Evolutionary conservation across 2,329 filamentous ascomycete species (phyloP).

Genomic region (Furcasterigmium furcatum): DNA sequence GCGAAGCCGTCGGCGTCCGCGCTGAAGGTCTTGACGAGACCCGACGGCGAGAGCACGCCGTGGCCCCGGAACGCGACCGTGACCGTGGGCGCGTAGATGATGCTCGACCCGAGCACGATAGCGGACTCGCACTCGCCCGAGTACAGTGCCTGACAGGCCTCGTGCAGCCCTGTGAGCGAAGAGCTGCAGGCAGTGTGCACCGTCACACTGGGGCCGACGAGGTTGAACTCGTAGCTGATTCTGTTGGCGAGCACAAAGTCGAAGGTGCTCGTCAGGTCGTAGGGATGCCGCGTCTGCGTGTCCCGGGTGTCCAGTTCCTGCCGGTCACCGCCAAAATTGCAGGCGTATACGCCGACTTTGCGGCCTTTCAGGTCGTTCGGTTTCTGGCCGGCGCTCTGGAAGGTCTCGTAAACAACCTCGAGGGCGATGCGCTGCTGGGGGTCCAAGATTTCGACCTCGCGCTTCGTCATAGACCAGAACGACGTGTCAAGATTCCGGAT

Average conservation of each 20-base stretch:
- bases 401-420: constrained; percentile 28
- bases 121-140: constrained; percentile 21
- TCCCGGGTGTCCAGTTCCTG: constrained; percentile 19
- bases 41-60: constrained; percentile 20
- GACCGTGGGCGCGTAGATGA: constrained; percentile 17
- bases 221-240: constrained; percentile 21
- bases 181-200: constrained; percentile 32
- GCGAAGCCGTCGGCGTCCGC: constrained; percentile 40
- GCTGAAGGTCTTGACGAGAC: constrained; percentile 28
- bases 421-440: constrained; percentile 32
- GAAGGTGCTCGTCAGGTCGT: constrained; percentile 16
- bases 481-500: constrained; percentile 20
- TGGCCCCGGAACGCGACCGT: constrained; percentile 14
- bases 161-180: constrained; percentile 23
- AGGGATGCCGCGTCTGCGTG: constrained; percentile 10
- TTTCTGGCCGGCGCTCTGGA: constrained; percentile 28
- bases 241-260: constrained; percentile 25
- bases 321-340: constrained; percentile 29
- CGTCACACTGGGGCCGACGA: constrained; percentile 20
- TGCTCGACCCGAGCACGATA: constrained; percentile 26
- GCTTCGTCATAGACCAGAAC: constrained; percentile 19
- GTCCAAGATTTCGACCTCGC: constrained; percentile 27
- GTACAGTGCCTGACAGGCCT: constrained; percentile 23
- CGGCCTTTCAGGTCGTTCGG: constrained; percentile 19
- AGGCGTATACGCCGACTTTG: constrained; percentile 27